Conservation (phyloP, 495 filamentous ascomycete species). For the Penicillium samsonianum region DNA sequence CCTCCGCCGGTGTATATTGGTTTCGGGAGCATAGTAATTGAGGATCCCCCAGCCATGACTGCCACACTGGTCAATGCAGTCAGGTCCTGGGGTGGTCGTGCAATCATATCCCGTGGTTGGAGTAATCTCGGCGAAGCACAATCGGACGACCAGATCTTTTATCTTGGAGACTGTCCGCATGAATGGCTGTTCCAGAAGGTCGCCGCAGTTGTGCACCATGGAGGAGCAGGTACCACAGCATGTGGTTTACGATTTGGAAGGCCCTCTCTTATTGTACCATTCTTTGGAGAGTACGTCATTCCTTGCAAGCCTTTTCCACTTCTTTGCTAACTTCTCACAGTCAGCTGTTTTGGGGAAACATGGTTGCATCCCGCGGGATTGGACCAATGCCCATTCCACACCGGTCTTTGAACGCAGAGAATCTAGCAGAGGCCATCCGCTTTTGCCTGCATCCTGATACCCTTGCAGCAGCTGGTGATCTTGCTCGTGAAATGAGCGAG, state of each 20-base stretch:
- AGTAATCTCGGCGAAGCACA: constrained; percentile 51
- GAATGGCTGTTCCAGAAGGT: constrained; percentile 65
- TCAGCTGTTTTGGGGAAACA: constrained; percentile 77
- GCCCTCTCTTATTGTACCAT: constrained; percentile 60
- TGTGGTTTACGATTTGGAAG: constrained; percentile 52
- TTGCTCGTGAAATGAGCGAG: constrained; percentile 59
- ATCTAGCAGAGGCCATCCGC: constrained; percentile 60
- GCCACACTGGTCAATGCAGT: constrained; percentile 54
- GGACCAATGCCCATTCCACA: constrained; percentile 63
- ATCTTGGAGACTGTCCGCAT: constrained; percentile 57
- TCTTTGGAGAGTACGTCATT: constrained; percentile 57
- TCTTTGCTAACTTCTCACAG: constrained; percentile 4
- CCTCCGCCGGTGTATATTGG: constrained; percentile 61
- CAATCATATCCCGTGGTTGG: constrained; percentile 62
- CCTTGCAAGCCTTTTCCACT: background rate
- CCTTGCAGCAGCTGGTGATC: constrained; percentile 52
- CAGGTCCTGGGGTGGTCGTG: constrained; percentile 47
- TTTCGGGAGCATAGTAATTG: constrained; percentile 63
- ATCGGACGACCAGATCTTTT: constrained; percentile 46
- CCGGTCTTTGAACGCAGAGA: constrained; percentile 54
- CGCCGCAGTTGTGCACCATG: constrained; percentile 60
- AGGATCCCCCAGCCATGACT: constrained; percentile 55
- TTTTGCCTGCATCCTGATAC: constrained; percentile 63
- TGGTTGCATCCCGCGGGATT: constrained; percentile 60
- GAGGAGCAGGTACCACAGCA: constrained; percentile 63